Percentiles rank a stretch among this genome's conserved stretches.
Conservation (phyloP, 345 rosid genomes). For the Eucalyptus dawsonii region DNA sequence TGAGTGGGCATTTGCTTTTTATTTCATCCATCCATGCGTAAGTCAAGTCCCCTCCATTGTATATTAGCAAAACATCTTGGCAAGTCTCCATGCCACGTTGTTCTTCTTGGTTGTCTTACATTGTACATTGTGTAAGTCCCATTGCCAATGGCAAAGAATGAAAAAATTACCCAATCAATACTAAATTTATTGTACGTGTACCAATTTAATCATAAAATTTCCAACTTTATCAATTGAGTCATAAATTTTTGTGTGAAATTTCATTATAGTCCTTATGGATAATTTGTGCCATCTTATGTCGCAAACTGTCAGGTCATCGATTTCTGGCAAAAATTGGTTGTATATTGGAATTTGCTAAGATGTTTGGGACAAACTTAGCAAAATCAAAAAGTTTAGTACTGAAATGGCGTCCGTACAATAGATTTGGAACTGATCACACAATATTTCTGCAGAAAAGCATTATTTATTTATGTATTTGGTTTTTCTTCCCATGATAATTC, state of each 20-base stretch:
- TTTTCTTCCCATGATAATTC: not conserved
- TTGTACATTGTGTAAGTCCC: not conserved
- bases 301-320: fast-evolving
- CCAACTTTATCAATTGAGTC: no score
- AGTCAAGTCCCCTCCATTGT: not conserved
- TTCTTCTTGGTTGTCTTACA: no score
- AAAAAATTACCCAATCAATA: not conserved
- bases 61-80: not conserved
- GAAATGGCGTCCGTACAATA: no score
- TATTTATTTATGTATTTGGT: not conserved
- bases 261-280: no score
- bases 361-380: no score
- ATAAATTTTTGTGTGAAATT: no score
- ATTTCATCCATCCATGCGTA: not conserved
- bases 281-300: no score
- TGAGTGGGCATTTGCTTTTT: not conserved
- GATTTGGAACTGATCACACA: fast-evolving
- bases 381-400: no score
- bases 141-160: not conserved
- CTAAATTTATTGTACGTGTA: not conserved
- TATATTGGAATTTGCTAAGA: no score
- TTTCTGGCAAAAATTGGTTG: no score
- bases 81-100: not conserved
- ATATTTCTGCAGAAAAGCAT: not conserved
- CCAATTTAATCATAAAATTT: not conserved